Evolutionary conservation across 257 asterid genomes (phyloP).

Genomic region (Nicotiana benthamiana): DNA sequence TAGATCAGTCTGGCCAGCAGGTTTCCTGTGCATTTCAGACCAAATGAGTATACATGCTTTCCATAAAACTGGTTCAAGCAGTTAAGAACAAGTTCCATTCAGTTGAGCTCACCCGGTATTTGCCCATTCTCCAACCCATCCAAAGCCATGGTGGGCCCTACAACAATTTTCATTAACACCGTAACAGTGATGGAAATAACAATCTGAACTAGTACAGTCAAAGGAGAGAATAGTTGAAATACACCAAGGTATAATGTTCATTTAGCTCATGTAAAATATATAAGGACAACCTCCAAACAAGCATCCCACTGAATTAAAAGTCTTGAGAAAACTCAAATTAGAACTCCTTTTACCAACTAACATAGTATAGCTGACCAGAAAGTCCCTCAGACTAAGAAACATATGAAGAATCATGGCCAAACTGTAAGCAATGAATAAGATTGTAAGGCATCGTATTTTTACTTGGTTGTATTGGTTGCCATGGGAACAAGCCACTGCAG

Average conservation of each 20-base stretch:
- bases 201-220: neutral
- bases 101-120: conserved; percentile 59
- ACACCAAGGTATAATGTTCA: neutral
- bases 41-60: conserved; percentile 18
- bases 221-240: neutral
- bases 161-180: neutral
- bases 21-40: conserved; percentile 58
- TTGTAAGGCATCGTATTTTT: conserved; percentile 14
- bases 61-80: neutral
- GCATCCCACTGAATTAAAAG: neutral
- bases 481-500: conserved; percentile 88
- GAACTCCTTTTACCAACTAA: neutral
- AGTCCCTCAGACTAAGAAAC: neutral
- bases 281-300: neutral
- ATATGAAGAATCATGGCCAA: neutral
- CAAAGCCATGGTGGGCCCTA: conserved; percentile 99
- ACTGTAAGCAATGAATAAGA: neutral
- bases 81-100: neutral
- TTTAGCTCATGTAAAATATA: neutral
- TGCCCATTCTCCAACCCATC: conserved; percentile 99
- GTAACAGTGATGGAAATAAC: neutral
- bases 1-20: conserved; percentile 56
- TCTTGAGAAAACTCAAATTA: neutral
- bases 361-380: neutral
- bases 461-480: conserved; percentile 97